phyloP scores from a whole-genome alignment of 1,284 basidiomycete genomes.

The Xanthoconium separans region DNA sequence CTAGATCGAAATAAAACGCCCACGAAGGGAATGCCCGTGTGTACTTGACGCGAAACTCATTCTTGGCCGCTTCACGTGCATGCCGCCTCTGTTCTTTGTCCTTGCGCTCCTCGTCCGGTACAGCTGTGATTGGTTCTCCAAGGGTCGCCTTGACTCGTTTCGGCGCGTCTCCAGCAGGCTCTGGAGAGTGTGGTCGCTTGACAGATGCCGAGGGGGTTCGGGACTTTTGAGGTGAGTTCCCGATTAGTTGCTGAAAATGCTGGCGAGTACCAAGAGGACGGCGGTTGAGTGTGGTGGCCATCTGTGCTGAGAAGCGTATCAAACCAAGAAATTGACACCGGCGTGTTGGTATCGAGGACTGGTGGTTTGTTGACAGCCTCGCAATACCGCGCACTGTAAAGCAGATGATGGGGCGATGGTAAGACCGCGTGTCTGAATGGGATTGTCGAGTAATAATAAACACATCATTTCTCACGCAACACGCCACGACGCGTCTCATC shows the following conservation, averaged over 20 bases:
- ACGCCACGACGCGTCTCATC: conserved; percentile 16
- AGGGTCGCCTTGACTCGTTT: conserved; percentile 35
- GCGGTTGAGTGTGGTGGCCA: conserved; percentile 45
- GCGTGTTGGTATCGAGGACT: background rate
- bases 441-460: conserved; percentile 8
- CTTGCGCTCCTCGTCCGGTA: conserved; percentile 34
- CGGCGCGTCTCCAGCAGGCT: conserved; percentile 39
- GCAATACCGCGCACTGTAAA: background rate
- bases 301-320: conserved; percentile 1
- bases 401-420: background rate
- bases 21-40: conserved; percentile 80
- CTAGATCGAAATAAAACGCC: conserved; percentile 83
- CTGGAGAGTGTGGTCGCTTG: conserved; percentile 70
- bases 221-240: conserved; percentile 30
- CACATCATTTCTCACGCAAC: conserved; percentile 28
- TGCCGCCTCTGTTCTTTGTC: conserved; percentile 43
- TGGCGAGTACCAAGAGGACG: conserved; percentile 39
- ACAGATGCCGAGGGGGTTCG: conserved; percentile 26
- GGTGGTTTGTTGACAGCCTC: background rate
- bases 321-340: conserved; percentile 6
- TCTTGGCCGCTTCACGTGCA: conserved; percentile 59
- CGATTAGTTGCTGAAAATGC: conserved; percentile 34
- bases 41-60: conserved; percentile 84
- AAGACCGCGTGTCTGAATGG: background rate
- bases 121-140: conserved; percentile 18